These are phyloP conservation scores for Chaetomium tenue DNA, from an alignment of 495 filamentous ascomycete species.

Conservation along the genomic window DNA sequence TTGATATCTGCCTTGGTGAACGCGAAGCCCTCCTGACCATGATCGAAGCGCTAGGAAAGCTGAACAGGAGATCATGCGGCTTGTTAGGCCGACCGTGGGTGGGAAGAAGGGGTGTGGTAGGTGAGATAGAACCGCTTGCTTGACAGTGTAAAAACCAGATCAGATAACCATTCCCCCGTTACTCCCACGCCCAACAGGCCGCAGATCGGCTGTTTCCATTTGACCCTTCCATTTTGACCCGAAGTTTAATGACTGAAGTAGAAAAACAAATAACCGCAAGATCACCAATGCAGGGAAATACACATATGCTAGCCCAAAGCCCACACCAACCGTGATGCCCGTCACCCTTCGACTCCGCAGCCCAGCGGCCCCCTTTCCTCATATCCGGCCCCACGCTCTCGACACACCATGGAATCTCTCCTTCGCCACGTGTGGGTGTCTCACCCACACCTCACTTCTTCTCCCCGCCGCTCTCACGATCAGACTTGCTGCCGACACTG, in stretches of 20 bases:
- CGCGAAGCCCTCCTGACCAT: too few species aligned
- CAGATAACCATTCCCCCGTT: slow-evolving; percentile 2
- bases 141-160: slow-evolving; percentile 5
- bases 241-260: background rate
- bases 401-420: background rate
- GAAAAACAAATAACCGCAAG: background rate
- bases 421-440: background rate
- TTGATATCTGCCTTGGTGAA: too few species aligned
- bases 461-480: slow-evolving; percentile 15
- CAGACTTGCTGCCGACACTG: slow-evolving; percentile 8
- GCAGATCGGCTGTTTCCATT: background rate
- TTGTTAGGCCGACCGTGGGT: background rate
- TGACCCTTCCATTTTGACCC: too few species aligned
- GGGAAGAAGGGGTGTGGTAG: background rate
- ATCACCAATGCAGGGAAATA: background rate
- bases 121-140: background rate
- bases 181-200: background rate
- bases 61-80: background rate
- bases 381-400: background rate
- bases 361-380: background rate
- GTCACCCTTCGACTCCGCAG: background rate
- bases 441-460: slow-evolving; percentile 15
- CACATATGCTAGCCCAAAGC: background rate
- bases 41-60: too few species aligned
- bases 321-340: background rate